Evolutionary conservation across 768 basidiomycete genomes (phyloP).

Genomic region (Daedalea quercina): DNA sequence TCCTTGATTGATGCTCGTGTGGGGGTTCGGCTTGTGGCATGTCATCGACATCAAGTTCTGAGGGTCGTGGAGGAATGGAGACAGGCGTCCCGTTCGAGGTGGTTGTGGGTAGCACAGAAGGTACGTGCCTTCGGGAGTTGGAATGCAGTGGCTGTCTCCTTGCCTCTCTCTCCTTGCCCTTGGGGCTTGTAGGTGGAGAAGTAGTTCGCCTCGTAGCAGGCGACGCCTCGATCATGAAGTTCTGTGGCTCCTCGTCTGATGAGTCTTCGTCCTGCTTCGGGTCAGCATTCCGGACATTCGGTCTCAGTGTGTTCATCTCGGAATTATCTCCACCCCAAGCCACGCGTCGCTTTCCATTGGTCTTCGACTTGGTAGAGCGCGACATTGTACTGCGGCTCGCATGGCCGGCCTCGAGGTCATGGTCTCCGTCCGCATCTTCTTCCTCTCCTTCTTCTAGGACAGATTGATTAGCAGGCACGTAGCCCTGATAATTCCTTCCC

Average conservation of each 20-base stretch:
- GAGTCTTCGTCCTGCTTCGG: constrained; percentile 50
- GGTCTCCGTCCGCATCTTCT: constrained; percentile 35
- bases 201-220: constrained; percentile 23
- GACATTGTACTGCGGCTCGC: constrained; percentile 31
- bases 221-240: constrained; percentile 76
- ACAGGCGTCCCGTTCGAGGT: constrained; percentile 28
- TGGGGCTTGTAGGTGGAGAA: constrained; percentile 18
- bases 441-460: constrained; percentile 70
- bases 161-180: constrained; percentile 29
- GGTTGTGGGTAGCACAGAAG: constrained; percentile 31
- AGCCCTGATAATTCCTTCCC: constrained; percentile 67
- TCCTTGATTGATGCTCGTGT: constrained; percentile 28
- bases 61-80: constrained; percentile 58
- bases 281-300: constrained; percentile 69
- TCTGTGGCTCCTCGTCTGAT: constrained; percentile 81
- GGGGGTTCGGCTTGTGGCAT: constrained; percentile 15
- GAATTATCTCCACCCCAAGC: constrained; percentile 53
- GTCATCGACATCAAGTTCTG: constrained; percentile 46
- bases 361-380: constrained; percentile 23
- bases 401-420: constrained; percentile 60
- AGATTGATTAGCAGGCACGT: constrained; percentile 66
- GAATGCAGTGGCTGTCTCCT: constrained; percentile 44
- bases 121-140: constrained; percentile 29
- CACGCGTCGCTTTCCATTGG: constrained; percentile 45
- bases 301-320: constrained; percentile 53